Evolutionary conservation across 495 filamentous ascomycete genomes (phyloP), one percentile per base, ranked within the genome.

Genomic region (Podospora pseudoanserina): DNA sequence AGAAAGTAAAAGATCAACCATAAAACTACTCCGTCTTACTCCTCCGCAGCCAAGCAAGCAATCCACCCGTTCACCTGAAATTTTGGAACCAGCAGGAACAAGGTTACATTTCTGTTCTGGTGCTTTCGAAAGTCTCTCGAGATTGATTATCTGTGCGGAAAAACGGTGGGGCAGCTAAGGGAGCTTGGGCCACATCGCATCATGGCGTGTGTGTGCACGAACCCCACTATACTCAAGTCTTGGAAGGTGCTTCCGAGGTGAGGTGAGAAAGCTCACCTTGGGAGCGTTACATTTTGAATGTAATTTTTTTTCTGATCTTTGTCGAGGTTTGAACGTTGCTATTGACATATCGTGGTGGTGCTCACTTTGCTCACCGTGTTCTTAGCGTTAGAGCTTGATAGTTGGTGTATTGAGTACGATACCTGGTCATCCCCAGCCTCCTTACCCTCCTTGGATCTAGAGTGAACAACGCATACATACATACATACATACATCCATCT

Each of bases 161-260:
- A 49, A 49, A 49, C 30, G 30, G 30, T 32, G 30, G 30, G 30
- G 30, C 30, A 32, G 30, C 23, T 32, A 20, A 56, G 54, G 55
- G 55, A 58, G 55, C 55, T 58, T 58, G 55, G 55, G 55, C 55
- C 55, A 58, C 23, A 26, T 58, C 55, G 55, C 23, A 26, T 26
- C 55, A 18, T 23, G 23, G 23, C 23, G 23, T 23, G 20, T 23
- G 23, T 23, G 54, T n/a, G 15, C 54, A 57, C 54, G 9, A 57
- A 18, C 54, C 54, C 54, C 54, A 57, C 54, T 16, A 57, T 23
- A 5, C 54, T 23, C 15, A 7, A 5, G 18, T 13, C 1, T 23
- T 32, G 30, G 30, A 32, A 32, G 1, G 30, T 32, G 30, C 3
- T 32, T 32, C 30, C 7, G 30, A 32, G 30, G 30, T 5, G 30